Percentiles rank a stretch among this genome's conserved stretches.
phyloP scores from a whole-genome alignment of 2,329 filamentous ascomycete genomes.

The Alternaria solani region DNA sequence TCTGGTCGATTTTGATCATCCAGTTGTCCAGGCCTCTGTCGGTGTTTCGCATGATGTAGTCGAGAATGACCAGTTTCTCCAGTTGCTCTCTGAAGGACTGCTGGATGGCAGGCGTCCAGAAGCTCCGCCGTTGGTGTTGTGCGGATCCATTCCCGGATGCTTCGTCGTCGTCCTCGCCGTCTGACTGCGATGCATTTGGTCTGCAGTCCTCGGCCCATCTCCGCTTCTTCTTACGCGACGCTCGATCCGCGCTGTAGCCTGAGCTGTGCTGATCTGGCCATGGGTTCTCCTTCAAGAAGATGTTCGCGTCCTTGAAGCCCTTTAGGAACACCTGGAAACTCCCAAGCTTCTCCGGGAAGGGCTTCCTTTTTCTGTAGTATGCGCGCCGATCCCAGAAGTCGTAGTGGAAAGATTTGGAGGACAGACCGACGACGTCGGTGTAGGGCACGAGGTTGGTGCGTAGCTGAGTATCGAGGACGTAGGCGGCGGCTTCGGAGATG shows the following conservation, averaged over 20 bases:
- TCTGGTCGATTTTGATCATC: slow-evolving; percentile 98
- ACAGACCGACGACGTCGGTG: slow-evolving; percentile 91
- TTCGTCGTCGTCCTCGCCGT: slow-evolving; percentile 67
- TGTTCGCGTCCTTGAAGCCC: slow-evolving; percentile 95
- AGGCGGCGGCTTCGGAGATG: slow-evolving; percentile 95
- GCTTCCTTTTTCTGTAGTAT: slow-evolving; percentile 85
- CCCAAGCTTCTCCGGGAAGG: slow-evolving; percentile 86
- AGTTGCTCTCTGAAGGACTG: slow-evolving; percentile 93
- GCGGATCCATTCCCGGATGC: slow-evolving; percentile 46
- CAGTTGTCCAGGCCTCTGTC: slow-evolving; percentile 97
- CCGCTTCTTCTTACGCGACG: slow-evolving; percentile 70
- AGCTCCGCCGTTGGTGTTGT: slow-evolving; percentile 64
- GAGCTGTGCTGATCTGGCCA: slow-evolving; percentile 88
- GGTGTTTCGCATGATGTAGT: slow-evolving; percentile 99
- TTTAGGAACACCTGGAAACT: slow-evolving; percentile 98
- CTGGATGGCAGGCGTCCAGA: slow-evolving; percentile 88
- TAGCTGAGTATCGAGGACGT: slow-evolving; percentile 89
- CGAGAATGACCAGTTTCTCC: slow-evolving; percentile 94
- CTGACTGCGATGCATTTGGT: slow-evolving; percentile 67
- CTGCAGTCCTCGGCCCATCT: slow-evolving; percentile 84
- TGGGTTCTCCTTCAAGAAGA: slow-evolving; percentile 92
- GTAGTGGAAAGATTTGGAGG: slow-evolving; percentile 97
- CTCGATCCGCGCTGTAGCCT: slow-evolving; percentile 73
- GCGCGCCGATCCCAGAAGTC: slow-evolving; percentile 95
- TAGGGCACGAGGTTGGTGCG: slow-evolving; percentile 94